Conservation (phyloP, 305 asterid genomes). For the Caryopteris hybrid region DNA sequence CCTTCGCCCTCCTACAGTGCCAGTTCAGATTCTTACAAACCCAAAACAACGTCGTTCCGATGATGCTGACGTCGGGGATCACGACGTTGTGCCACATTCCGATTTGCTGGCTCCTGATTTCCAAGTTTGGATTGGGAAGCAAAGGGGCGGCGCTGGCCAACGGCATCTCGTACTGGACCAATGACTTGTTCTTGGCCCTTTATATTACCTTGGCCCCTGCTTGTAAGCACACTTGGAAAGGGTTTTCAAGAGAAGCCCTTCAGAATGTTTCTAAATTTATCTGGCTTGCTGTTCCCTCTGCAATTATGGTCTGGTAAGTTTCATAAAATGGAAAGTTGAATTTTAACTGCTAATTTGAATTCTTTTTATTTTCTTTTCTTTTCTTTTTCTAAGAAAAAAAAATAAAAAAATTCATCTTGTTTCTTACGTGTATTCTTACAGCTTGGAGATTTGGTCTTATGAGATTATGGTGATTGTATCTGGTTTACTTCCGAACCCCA, state of each 20-base stretch:
- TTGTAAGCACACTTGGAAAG: conserved; percentile 38
- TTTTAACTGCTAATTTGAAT: too few relatives aligned
- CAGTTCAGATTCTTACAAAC: conserved; percentile 52
- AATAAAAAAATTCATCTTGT: background rate
- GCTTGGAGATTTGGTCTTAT: conserved; percentile 62
- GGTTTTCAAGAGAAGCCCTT: conserved; percentile 33
- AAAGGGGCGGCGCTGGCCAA: conserved; percentile 54
- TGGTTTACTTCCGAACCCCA: conserved; percentile 61
- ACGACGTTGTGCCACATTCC: conserved; percentile 35
- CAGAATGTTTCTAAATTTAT: conserved; percentile 36
- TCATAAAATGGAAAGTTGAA: background rate
- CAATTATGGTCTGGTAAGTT: conserved; percentile 47
- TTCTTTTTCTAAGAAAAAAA: too few relatives aligned
- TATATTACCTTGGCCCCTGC: conserved; percentile 38
- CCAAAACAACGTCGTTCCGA: conserved; percentile 48
- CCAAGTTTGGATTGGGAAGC: conserved; percentile 40
- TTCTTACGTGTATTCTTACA: conserved; percentile 2
- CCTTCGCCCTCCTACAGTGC: conserved; percentile 52
- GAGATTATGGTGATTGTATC: conserved; percentile 59
- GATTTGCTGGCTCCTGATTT: conserved; percentile 34
- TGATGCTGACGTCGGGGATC: conserved; percentile 50
- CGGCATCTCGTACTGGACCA: conserved; percentile 46
- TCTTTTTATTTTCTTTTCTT: too few relatives aligned
- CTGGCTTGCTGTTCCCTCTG: conserved; percentile 47
- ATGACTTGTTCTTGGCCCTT: conserved; percentile 31